Evolutionary conservation across 768 basidiomycete genomes (phyloP), one percentile per base, ranked within the genome.

Genomic region (Jaapia argillacea): DNA sequence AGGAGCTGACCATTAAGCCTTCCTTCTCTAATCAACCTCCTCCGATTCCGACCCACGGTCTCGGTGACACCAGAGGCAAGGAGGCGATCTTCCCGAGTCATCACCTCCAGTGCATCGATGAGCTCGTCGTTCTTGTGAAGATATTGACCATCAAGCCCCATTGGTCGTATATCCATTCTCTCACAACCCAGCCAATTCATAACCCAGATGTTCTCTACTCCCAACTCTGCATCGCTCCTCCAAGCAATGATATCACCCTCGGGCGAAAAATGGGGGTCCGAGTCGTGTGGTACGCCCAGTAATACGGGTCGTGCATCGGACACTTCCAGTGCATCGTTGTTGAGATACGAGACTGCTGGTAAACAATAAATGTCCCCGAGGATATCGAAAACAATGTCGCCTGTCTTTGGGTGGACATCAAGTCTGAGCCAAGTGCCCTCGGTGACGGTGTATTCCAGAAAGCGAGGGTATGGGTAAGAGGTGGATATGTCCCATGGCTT

Each of bases 361-460:
- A 86, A 65, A 51, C 84, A 85, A 57, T 83, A 85, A 23, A 85
- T 54, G 54, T 86, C 81, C 2, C 84, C 83, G 5, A 79, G 59
- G 72, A 85, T 81, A 56, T 83, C 83, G 44, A 84, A 85, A 5
- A 84, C 69, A 36, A 85, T 71, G 49, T 85, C 83, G 10, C 83
- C 81, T 2, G 73, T 70, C 42, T 63, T 60, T n/a, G 80, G 79
- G 48, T 82, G 76, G 1, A 84, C 81, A 52, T 85, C 83, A 24
- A 85, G 70, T 7, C 81, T 70, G 42, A 85, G 61, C 82, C 82
- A 86, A 26, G 84, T 85, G 5, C 83, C 84, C 54, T 85, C 79
- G 33, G 70, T 64, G 12, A 85, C 82, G 44, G 83, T 76, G 55
- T 79, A 86, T 44, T 74, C 69, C 24, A 85, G 63, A 16, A 59